Percentiles rank a stretch among this genome's conserved stretches.
Evolutionary conservation across 78 protist genomes (phyloP).

Genomic region (Dictyostelium capitatum): DNA sequence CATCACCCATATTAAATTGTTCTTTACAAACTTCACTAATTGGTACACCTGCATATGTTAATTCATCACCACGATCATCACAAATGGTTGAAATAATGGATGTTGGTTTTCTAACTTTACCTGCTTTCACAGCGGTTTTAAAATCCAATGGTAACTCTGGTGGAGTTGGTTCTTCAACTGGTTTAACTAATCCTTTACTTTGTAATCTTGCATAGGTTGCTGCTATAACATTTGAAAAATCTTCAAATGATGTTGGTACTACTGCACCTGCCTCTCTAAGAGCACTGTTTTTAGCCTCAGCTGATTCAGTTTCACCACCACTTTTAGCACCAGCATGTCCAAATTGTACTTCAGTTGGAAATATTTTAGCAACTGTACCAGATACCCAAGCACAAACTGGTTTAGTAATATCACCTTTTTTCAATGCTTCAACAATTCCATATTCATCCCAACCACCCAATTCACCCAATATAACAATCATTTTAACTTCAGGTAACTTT

Average conservation of each 20-base stretch:
- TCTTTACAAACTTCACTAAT: slow-evolving; percentile 85
- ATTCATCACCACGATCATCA: slow-evolving; percentile 98
- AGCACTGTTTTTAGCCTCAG: slow-evolving; percentile 93
- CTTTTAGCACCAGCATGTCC: slow-evolving; percentile 97
- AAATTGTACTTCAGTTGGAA: slow-evolving; percentile 91
- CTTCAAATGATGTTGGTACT: slow-evolving; percentile 95
- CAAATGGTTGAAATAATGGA: slow-evolving; percentile 92
- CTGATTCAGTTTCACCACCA: slow-evolving; percentile 83
- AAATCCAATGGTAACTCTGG: slow-evolving; percentile 94
- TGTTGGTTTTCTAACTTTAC: slow-evolving; percentile 95
- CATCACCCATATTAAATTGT: slow-evolving; percentile 92
- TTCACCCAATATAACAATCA: slow-evolving; percentile 95
- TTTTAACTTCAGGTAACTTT: slow-evolving; percentile 82
- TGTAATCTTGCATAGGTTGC: slow-evolving; percentile 68
- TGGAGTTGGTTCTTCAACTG: slow-evolving; percentile 88
- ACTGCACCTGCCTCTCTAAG: slow-evolving; percentile 91
- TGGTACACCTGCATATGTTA: slow-evolving; percentile 92
- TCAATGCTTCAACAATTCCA: slow-evolving; percentile 89
- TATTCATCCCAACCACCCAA: slow-evolving; percentile 97
- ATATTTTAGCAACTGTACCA: slow-evolving; percentile 94
- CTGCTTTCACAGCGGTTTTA: slow-evolving; percentile 90
- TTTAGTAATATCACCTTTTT: slow-evolving; percentile 91
- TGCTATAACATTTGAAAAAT: slow-evolving; percentile 82
- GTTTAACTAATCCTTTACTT: slow-evolving; percentile 66
- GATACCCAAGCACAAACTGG: slow-evolving; percentile 96